Percentiles rank a stretch among this genome's conserved stretches.
Evolutionary conservation across 2,329 filamentous ascomycete genomes (phyloP).

Genomic region (Neospermospora avenae): DNA sequence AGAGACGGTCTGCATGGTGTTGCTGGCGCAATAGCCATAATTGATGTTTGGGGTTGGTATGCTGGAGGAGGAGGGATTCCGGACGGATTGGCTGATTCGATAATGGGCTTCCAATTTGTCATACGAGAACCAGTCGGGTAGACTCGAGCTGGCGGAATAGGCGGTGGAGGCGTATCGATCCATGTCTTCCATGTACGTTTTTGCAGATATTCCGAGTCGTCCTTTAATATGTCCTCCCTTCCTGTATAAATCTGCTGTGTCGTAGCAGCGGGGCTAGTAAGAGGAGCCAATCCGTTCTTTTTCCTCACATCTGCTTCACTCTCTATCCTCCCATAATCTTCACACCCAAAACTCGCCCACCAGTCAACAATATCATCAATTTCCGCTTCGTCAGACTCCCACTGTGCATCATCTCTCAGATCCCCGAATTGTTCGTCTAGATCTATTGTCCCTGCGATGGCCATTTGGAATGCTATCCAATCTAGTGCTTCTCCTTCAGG

Average conservation of each 20-base stretch:
- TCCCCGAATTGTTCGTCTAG: conserved; percentile 37
- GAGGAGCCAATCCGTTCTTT: not conserved
- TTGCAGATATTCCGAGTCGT: not conserved
- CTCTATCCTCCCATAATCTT: conserved; percentile 19
- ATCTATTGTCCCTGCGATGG: conserved; percentile 55
- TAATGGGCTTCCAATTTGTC: not conserved
- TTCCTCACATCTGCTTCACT: conserved; percentile 3
- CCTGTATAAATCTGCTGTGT: not conserved
- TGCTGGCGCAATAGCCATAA: not conserved
- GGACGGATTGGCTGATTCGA: not conserved
- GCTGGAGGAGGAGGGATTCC: not conserved
- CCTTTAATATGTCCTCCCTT: not conserved
- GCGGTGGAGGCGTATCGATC: not conserved
- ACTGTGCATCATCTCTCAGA: conserved; percentile 12
- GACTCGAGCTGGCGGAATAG: not conserved
- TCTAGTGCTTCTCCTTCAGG: conserved; percentile 50
- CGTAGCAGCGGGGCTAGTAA: not conserved
- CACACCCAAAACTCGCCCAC: conserved; percentile 26
- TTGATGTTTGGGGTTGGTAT: not conserved
- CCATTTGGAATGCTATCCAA: conserved; percentile 65
- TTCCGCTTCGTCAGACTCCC: conserved; percentile 22
- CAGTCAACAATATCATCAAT: conserved; percentile 25
- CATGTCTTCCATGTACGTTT: not conserved
- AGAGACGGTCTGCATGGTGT: not conserved
- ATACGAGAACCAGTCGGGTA: not conserved